phyloP scores from a whole-genome alignment of 2,329 filamentous ascomycete genomes.

The Ramichloridium luteum region DNA sequence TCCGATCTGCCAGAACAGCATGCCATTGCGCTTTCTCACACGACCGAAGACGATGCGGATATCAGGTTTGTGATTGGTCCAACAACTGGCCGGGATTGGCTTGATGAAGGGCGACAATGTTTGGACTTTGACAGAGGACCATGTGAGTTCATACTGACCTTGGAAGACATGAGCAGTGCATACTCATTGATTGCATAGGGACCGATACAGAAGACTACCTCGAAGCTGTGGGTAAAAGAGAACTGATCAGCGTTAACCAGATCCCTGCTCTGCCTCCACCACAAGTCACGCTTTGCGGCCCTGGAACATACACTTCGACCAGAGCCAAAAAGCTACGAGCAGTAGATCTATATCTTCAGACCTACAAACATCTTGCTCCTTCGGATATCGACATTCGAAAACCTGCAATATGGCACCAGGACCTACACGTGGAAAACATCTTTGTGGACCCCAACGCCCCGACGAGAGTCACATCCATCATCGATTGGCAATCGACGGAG shows the following conservation, averaged over 20 bases:
- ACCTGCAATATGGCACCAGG: constrained; percentile 25
- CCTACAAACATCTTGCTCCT: constrained; percentile 12
- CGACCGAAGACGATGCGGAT: constrained; percentile 13
- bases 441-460: constrained; percentile 24
- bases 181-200: constrained; percentile 20
- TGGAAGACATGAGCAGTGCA: constrained; percentile 6
- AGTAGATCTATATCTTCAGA: constrained; percentile 20
- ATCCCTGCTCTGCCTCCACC: constrained; percentile 24
- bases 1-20: constrained; percentile 17
- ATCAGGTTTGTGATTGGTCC: constrained; percentile 26
- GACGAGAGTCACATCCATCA: constrained; percentile 22
- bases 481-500: constrained; percentile 27
- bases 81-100: constrained; percentile 21
- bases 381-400: constrained; percentile 5
- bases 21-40: constrained; percentile 8
- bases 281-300: constrained; percentile 25
- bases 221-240: constrained; percentile 23
- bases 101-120: constrained; percentile 22
- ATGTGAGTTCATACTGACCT: constrained; percentile 19
- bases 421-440: constrained; percentile 29
- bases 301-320: constrained; percentile 27
- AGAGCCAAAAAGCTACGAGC: constrained; percentile 24
- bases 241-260: constrained; percentile 21
- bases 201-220: constrained; percentile 21
- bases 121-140: constrained; percentile 25